Base-by-base conservation (phyloP, 1,139 yeast species). In the Saccharomyces hybrid region DNA sequence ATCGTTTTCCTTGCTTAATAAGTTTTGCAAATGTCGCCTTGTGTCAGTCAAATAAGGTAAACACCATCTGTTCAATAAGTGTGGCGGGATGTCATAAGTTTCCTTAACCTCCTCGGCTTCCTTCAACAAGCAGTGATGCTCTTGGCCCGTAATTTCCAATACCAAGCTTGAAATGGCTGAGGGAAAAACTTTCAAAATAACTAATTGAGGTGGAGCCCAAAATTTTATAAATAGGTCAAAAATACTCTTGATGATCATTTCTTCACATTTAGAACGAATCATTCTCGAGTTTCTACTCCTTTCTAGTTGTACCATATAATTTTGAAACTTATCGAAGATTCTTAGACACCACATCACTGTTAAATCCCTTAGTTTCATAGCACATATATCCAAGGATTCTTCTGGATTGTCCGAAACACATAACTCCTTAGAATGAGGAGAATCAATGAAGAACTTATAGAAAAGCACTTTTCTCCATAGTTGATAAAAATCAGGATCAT, bases 171-270 rank as follows among this genome's bases (percentile, higher is more conserved):
- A 60, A 9, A 75, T 63, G 8, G 61, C 57, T 3, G 59, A 53
- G 0, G 87, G 86, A 53, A 76, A 75, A 26, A 79, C 67, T 2
- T 57, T 59, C 2, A 65, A 57, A 2, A 83, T 70, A 0, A 84
- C 81, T 4, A 70, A 63, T 28, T 75, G 72, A 0, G 88, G 88
- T 1, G 84, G 78, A 0, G 88, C 86, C 61, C 83, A 73, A 52
- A 75, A 80, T 38, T 77, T 78, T 2, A 78, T 75, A 55, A 83
- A 81, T 19, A 77, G 62, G 23, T 71, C 60, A 47, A 66, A 67
- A 11, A 67, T 57, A 23, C 52, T 55, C 28, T 55, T 53, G 1
- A 64, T 56, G 6, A 68, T 58, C 5, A 57, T 46, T 3, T 60
- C 59, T 52, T 66, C 64, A 7, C 67, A 50, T 11, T 49, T 49